phyloP scores from a whole-genome alignment of 495 filamentous ascomycete genomes.

The Talaromyces ruber region DNA sequence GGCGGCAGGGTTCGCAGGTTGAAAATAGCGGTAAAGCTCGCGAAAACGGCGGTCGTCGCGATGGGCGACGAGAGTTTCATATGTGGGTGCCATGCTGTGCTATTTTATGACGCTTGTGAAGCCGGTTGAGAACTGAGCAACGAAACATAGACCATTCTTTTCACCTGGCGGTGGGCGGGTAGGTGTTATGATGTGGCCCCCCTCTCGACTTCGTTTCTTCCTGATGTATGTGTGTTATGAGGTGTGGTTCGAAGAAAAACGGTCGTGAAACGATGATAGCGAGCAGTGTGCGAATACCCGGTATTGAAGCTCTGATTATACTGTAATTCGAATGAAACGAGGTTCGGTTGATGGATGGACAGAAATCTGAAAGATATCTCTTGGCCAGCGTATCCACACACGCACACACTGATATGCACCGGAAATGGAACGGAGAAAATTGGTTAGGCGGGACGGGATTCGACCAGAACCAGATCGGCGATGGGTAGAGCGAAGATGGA shows the following conservation, averaged over 20 bases:
- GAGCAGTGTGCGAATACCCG: not conserved
- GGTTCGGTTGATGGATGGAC: not conserved
- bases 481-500: not conserved
- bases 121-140: not conserved
- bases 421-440: not conserved
- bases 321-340: not conserved
- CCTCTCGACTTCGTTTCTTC: not conserved
- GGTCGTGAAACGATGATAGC: not conserved
- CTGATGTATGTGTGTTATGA: not conserved
- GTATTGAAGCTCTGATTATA: not conserved
- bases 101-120: not conserved
- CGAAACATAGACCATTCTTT: conserved; percentile 1
- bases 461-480: conserved; percentile 2
- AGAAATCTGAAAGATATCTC: not conserved
- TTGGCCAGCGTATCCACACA: not conserved
- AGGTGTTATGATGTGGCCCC: not conserved
- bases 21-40: conserved; percentile 41
- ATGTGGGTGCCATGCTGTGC: not conserved
- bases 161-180: not conserved
- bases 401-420: not conserved
- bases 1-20: conserved; percentile 15
- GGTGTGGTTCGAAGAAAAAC: not conserved
- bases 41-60: conserved; percentile 23
- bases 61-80: conserved; percentile 17
- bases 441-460: not conserved